Conservation (phyloP, 2,329 filamentous ascomycete species). For the Neofusicoccum ribis region DNA sequence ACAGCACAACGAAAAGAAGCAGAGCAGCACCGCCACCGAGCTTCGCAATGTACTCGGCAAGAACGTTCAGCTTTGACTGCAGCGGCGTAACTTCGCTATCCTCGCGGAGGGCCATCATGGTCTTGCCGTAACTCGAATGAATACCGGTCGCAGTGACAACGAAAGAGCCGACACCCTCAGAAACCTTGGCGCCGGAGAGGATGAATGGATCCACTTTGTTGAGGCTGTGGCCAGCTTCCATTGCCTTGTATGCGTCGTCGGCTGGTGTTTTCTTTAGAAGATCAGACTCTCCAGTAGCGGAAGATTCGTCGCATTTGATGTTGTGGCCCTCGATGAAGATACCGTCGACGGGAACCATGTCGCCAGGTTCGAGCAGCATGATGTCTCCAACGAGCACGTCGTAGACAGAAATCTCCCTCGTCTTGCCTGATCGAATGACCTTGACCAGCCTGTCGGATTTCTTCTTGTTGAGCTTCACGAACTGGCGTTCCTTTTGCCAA, state of each 20-base stretch:
- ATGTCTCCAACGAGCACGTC: conserved; percentile 74
- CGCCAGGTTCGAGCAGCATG: conserved; percentile 70
- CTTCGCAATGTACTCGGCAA: conserved; percentile 80
- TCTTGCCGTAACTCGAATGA: conserved; percentile 74
- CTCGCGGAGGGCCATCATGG: conserved; percentile 74
- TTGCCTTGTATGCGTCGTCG: conserved; percentile 65
- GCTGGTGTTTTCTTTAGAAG: conserved; percentile 66
- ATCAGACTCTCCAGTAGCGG: conserved; percentile 74
- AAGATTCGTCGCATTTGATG: conserved; percentile 72
- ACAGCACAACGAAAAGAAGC: conserved; percentile 77
- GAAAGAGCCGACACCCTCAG: conserved; percentile 73
- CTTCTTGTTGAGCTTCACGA: conserved; percentile 77
- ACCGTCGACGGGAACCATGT: conserved; percentile 71
- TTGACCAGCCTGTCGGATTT: conserved; percentile 76
- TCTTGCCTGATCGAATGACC: conserved; percentile 72
- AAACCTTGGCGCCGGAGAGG: conserved; percentile 79
- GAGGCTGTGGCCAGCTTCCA: conserved; percentile 61
- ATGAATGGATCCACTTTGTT: conserved; percentile 80
- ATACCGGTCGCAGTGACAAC: conserved; percentile 73
- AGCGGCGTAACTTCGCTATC: conserved; percentile 76
- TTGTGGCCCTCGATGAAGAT: conserved; percentile 68
- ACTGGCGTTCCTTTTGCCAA: conserved; percentile 79
- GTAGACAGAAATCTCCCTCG: conserved; percentile 67
- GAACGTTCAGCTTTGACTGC: conserved; percentile 73
- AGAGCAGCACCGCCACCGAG: conserved; percentile 75